These are phyloP conservation scores for Fusarium sulawesiense DNA, from an alignment of 2,329 filamentous ascomycete species.

Conservation along the genomic window DNA sequence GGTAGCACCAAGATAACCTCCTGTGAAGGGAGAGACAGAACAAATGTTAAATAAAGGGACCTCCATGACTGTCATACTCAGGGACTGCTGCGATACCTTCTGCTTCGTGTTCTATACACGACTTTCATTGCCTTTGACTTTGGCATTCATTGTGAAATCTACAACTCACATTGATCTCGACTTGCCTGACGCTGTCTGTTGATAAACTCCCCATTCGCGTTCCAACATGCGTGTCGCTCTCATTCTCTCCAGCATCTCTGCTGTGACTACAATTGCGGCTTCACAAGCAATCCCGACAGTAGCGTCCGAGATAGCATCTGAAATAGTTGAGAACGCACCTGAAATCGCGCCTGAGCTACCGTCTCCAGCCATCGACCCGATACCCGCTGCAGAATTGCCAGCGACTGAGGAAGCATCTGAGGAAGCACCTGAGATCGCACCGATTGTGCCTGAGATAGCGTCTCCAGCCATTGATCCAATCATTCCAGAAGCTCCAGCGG, in stretches of 20 bases:
- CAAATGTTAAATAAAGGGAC: not conserved
- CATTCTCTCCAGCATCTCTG: constrained; percentile 3
- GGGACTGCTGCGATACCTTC: not conserved
- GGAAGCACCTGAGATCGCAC: not conserved
- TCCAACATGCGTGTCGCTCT: constrained; percentile 8
- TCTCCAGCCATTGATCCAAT: not conserved
- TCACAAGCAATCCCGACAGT: not conserved
- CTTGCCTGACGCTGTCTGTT: not conserved
- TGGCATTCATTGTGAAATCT: not conserved
- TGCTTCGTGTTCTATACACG: not conserved
- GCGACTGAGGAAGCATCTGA: not conserved
- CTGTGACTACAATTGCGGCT: constrained; percentile 3
- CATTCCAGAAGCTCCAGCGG: not conserved
- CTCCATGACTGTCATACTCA: not conserved
- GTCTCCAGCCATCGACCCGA: not conserved
- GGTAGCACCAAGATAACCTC: not conserved
- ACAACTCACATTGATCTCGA: not conserved
- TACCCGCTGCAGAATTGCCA: not conserved
- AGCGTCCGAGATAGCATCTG: not conserved
- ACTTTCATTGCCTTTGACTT: not conserved
- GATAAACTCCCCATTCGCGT: not conserved
- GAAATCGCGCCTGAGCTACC: not conserved
- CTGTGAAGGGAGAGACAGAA: not conserved
- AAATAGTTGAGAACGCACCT: not conserved
- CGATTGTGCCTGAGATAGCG: not conserved